Percentiles rank a stretch among this genome's conserved stretches.
Evolutionary conservation across 2,329 filamentous ascomycete genomes (phyloP).

Genomic region (Tympanopsis confertula): DNA sequence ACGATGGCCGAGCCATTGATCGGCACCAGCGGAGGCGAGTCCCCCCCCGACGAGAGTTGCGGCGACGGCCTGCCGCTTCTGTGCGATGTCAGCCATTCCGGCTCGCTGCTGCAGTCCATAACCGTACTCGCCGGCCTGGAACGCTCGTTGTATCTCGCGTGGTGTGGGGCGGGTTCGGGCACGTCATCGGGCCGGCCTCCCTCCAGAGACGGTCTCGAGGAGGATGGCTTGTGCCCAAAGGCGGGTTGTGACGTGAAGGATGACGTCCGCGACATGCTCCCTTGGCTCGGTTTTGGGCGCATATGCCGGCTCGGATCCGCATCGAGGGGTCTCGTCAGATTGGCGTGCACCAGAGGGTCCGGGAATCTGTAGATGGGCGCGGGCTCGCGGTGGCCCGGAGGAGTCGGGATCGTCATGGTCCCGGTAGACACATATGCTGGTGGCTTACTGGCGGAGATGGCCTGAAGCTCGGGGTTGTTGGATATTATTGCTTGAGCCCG

Average conservation of each 20-base stretch:
- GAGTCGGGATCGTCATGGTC: constrained; percentile 63
- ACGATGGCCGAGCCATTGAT: constrained; percentile 51
- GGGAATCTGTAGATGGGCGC: constrained; percentile 9
- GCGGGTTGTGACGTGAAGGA: constrained; percentile 20
- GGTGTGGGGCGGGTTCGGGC: too few relatives aligned
- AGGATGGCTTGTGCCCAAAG: constrained; percentile 30
- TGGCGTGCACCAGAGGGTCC: constrained; percentile 13
- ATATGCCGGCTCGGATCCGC: neutral
- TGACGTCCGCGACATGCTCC: constrained; percentile 7
- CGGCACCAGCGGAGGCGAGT: constrained; percentile 29
- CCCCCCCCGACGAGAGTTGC: constrained; percentile 20
- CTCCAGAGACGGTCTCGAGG: constrained; percentile 60
- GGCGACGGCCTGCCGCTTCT: constrained; percentile 15
- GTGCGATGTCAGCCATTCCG: constrained; percentile 6
- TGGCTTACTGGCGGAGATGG: constrained; percentile 34
- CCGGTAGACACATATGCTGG: constrained; percentile 42
- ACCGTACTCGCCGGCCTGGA: constrained; percentile 72
- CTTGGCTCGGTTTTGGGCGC: neutral
- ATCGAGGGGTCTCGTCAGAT: constrained; percentile 12
- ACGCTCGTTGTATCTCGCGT: constrained; percentile 25
- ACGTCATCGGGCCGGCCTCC: constrained; percentile 55
- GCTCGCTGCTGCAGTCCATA: constrained; percentile 55
- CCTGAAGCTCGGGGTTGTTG: constrained; percentile 48
- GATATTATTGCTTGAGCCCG: constrained; percentile 53
- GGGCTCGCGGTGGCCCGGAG: constrained; percentile 39